Conservation (phyloP, 495 filamentous ascomycete genomes). For the Podospora pseudoanserina region DNA sequence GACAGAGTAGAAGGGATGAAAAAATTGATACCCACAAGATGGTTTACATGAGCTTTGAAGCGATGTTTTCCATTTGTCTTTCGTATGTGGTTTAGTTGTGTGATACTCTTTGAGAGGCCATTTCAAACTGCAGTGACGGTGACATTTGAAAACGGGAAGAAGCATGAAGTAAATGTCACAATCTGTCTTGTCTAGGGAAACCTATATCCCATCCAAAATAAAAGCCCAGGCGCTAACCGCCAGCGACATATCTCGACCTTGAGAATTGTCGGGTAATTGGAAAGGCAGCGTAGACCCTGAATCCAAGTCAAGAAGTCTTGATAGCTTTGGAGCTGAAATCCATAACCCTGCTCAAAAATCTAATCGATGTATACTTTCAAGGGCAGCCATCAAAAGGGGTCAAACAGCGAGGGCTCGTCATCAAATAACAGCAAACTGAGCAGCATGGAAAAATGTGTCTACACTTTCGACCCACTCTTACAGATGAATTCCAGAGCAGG, state of each 20-base stretch:
- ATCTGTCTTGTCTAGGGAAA: too few species aligned
- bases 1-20: not conserved
- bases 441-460: slow-evolving; percentile 39
- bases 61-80: not conserved
- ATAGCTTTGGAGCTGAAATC: too few species aligned
- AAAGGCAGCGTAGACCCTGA: not conserved
- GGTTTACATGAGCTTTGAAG: not conserved
- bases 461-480: slow-evolving; percentile 73
- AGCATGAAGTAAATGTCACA: too few species aligned
- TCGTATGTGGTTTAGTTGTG: not conserved
- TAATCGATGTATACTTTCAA: too few species aligned
- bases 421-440: not conserved
- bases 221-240: not conserved
- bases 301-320: not conserved
- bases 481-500: slow-evolving; percentile 82
- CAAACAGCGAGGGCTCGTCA: not conserved
- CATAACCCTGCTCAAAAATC: too few species aligned
- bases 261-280: not conserved
- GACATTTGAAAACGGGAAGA: too few species aligned
- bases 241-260: not conserved
- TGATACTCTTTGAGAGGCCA: not conserved
- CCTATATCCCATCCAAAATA: not conserved
- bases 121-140: too few species aligned
- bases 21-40: slow-evolving; percentile 14
- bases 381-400: not conserved